phyloP scores from a whole-genome alignment of 805 yeast genomes.

The Ogataea haglerorum region DNA sequence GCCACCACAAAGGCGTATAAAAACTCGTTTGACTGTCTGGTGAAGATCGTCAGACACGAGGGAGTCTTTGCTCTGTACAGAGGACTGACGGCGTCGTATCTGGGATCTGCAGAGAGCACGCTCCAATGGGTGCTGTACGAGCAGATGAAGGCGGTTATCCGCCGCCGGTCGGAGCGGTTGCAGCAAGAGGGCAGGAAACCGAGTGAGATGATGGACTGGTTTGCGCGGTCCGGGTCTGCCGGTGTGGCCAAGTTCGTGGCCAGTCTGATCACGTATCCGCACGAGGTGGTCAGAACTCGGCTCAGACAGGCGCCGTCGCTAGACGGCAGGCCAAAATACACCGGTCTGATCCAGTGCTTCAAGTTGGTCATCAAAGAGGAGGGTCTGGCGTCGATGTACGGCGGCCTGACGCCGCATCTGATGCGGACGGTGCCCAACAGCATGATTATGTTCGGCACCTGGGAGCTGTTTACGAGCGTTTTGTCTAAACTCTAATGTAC shows the following conservation, averaged over 20 bases:
- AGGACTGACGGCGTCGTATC: conserved; percentile 91
- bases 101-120: conserved; percentile 91
- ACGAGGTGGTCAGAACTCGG: conserved; percentile 94
- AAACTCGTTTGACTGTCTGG: conserved; percentile 82
- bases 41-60: conserved; percentile 65
- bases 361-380: conserved; percentile 83
- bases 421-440: conserved; percentile 97
- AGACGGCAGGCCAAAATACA: conserved; percentile 80
- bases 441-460: conserved; percentile 98
- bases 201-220: conserved; percentile 82
- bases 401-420: conserved; percentile 96
- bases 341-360: conserved; percentile 87
- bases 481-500: conserved; percentile 35
- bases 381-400: conserved; percentile 90
- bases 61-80: conserved; percentile 79
- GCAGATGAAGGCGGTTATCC: conserved; percentile 78
- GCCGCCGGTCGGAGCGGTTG: conserved; percentile 41
- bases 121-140: conserved; percentile 96
- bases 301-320: conserved; percentile 88
- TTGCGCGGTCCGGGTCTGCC: conserved; percentile 95
- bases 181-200: conserved; percentile 36
- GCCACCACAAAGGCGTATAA: conserved; percentile 60
- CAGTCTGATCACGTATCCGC: conserved; percentile 91
- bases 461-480: conserved; percentile 80
- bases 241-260: conserved; percentile 95